A percentile compares a stretch with the other conserved stretches of the same genome.
phyloP scores from a whole-genome alignment of 208 protist genomes.

The Naegleria lovaniensis region DNA sequence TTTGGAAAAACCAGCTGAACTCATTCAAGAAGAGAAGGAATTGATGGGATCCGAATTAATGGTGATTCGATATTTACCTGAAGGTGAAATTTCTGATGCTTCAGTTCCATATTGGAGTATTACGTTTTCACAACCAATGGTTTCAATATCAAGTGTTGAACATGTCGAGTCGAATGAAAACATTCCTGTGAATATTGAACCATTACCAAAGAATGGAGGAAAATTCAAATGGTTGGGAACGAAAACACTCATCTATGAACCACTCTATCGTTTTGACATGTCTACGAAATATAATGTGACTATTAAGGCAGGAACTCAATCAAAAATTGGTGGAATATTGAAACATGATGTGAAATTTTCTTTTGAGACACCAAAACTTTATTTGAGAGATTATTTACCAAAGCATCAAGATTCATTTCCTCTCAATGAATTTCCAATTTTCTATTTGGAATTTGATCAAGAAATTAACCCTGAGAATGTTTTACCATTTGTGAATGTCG shows the following conservation, averaged over 20 bases:
- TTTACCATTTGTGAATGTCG: background rate
- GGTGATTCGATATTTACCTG: background rate
- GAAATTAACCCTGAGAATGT: background rate
- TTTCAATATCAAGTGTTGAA: background rate
- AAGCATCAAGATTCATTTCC: background rate
- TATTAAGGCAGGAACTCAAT: background rate
- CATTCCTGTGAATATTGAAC: background rate
- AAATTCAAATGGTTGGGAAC: background rate
- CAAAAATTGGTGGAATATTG: too few relatives aligned
- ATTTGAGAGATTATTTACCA: background rate
- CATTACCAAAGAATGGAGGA: background rate
- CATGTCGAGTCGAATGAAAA: background rate
- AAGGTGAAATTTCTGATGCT: background rate
- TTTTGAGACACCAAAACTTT: background rate
- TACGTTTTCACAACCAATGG: constrained; percentile 4
- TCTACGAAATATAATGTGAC: background rate
- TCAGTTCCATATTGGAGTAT: background rate
- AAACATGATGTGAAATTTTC: background rate
- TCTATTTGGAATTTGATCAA: constrained; percentile 1
- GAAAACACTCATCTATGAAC: background rate
- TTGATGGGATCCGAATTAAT: background rate
- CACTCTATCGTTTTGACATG: background rate
- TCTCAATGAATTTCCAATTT: background rate
- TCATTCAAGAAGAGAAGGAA: background rate
- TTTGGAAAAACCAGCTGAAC: background rate